phyloP scores from a whole-genome alignment of 75 land plant species.

The Adiantum capillusveneris region DNA sequence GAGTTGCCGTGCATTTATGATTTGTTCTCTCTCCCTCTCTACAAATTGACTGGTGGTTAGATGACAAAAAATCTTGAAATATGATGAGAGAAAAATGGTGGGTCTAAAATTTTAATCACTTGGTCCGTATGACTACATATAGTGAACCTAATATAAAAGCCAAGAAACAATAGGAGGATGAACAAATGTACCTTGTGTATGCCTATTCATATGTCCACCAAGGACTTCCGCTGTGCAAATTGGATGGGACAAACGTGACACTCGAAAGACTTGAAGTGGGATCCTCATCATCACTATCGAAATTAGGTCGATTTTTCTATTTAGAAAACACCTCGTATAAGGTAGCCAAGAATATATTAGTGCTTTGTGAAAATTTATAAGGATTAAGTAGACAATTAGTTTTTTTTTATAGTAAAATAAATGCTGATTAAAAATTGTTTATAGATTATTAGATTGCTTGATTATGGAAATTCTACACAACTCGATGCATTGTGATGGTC shows the following conservation, averaged over 20 bases:
- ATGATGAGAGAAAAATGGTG: neutral
- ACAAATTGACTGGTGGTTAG: neutral
- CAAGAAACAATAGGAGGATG: neutral
- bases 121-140: neutral
- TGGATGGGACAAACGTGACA: constrained; percentile 88
- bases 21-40: constrained; percentile 24
- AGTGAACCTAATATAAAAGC: neutral
- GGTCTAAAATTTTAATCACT: neutral
- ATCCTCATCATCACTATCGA: constrained; percentile 3
- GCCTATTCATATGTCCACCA: constrained; percentile 95
- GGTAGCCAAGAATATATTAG: too few species aligned
- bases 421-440: too few species aligned
- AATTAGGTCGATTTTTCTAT: constrained; percentile 5
- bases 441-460: too few species aligned
- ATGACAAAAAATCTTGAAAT: neutral
- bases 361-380: too few species aligned
- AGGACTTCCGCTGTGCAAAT: constrained; percentile 89
- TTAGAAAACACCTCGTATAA: too few species aligned
- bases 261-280: constrained; percentile 27
- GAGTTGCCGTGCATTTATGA: constrained; percentile 21
- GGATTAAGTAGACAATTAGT: too few species aligned
- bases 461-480: too few species aligned
- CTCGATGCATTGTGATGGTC: too few species aligned
- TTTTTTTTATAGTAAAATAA: too few species aligned
- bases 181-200: constrained; percentile 64